Base-by-base conservation (phyloP, 495 filamentous ascomycete genomes). In the Halenospora varia region DNA sequence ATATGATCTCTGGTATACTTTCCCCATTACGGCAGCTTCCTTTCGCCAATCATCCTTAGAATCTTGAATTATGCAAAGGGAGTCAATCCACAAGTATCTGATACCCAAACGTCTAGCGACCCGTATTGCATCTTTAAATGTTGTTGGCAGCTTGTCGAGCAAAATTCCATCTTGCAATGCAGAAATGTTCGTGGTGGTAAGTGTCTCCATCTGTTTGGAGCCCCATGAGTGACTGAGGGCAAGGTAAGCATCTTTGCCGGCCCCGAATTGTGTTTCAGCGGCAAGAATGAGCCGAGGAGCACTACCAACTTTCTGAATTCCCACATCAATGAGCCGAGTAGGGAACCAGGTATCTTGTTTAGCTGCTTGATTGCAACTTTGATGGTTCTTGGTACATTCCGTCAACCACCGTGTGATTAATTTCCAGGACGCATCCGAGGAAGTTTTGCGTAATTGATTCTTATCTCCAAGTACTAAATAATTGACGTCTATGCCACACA, bases 1-100 rank as follows among this genome's bases (percentile, higher is more conserved):
- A 48, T 26, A 25, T 10, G 53, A 2, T 18, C 17, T 2, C 2
- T 6, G 2, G 17, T 56, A 56, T 3, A 56, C 41, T 2, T 47
- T 50, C 2, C 51, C 25, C 65, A 67, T 67, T 20, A 22, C 17
- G 15, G 23, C 24, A 40, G 60, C 26, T 25, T 67, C 65, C 19
- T 41, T 20, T 47, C 25, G 11, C 64, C 64, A 66, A 41, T 67
- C 64, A 15, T 56, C 50, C 2, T 1, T 10, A 3, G 15, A 13
- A 23, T 54, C 51, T 17, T n/a, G n/a, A n/a, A n/a, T n/a, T n/a
- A n/a, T n/a, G n/a, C n/a, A n/a, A n/a, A n/a, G n/a, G n/a, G n/a
- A 10, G 39, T 57, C 54, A 22, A 58, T 41, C 55, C 53, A 61
- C 2, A 61, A 17, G 26, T 61, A 61, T 10, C 24, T 1, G 11